Evolutionary conservation across 768 basidiomycete species (phyloP).

Genomic region (button mushroom (Agaricus bisporus)): DNA sequence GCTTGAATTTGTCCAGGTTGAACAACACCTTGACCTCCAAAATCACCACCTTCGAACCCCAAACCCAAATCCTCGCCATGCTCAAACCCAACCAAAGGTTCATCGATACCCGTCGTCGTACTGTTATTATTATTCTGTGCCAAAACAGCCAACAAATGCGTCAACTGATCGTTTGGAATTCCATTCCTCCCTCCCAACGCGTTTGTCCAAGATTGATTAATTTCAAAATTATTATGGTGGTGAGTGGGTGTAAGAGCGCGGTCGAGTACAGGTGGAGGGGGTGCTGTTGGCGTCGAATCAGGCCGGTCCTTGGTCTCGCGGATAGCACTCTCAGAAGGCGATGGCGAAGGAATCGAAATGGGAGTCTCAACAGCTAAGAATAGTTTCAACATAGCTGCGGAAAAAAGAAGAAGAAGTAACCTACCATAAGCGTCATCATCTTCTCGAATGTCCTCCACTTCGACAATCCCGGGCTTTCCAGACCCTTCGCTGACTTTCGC

Average conservation of each 20-base stretch:
- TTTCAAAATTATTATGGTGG: slow-evolving; percentile 31
- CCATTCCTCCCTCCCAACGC: slow-evolving; percentile 7
- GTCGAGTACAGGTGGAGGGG: slow-evolving; percentile 9
- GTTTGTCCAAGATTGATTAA: slow-evolving; percentile 18
- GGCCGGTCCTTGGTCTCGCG: slow-evolving; percentile 13
- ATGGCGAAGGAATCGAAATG: slow-evolving; percentile 28
- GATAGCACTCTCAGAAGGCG: slow-evolving; percentile 20
- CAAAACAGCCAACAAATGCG: slow-evolving; percentile 46
- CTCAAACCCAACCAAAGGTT: too few species aligned
- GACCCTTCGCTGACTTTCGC: slow-evolving; percentile 26
- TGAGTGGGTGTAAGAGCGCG: slow-evolving; percentile 20
- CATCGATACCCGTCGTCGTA: too few species aligned
- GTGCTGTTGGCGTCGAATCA: neutral
- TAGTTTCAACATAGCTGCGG: neutral
- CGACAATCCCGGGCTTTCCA: slow-evolving; percentile 23
- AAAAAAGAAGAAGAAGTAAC: slow-evolving; percentile 11
- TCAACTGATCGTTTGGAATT: slow-evolving; percentile 42
- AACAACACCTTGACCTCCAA: neutral
- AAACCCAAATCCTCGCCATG: neutral
- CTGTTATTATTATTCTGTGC: slow-evolving; percentile 19
- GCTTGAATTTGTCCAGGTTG: too few species aligned
- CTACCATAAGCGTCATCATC: slow-evolving; percentile 3
- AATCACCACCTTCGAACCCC: neutral
- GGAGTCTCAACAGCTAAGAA: slow-evolving; percentile 44
- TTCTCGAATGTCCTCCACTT: slow-evolving; percentile 16